Conservation (phyloP, 495 filamentous ascomycete species). For the Rhypophila decipiens region DNA sequence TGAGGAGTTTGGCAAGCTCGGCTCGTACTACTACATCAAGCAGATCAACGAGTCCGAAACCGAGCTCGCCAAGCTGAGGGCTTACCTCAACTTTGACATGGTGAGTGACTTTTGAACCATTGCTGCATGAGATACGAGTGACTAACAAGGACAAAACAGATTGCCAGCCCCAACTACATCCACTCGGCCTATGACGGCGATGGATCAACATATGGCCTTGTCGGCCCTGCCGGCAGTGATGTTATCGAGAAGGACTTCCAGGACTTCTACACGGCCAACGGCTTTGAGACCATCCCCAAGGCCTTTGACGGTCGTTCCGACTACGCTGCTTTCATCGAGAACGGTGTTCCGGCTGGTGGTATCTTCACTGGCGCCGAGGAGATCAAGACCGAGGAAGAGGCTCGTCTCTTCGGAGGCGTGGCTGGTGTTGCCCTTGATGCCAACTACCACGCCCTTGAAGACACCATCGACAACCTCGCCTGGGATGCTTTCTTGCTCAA, state of each 20-base stretch:
- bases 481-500: constrained; percentile 55
- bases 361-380: constrained; percentile 65
- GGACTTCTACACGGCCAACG: constrained; percentile 46
- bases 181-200: constrained; percentile 68
- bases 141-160: constrained; percentile 14
- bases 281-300: constrained; percentile 40
- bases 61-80: constrained; percentile 48
- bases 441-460: constrained; percentile 57
- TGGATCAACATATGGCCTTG: constrained; percentile 53
- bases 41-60: constrained; percentile 30
- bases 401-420: constrained; percentile 50
- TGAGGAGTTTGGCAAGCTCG: constrained; percentile 61
- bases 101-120: too few relatives aligned
- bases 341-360: constrained; percentile 58
- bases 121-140: background rate
- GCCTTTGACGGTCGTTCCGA: constrained; percentile 61
- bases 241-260: constrained; percentile 59
- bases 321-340: constrained; percentile 61
- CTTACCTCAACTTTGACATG: constrained; percentile 78
- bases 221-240: constrained; percentile 58
- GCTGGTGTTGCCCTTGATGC: constrained; percentile 53
- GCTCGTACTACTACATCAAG: constrained; percentile 53
- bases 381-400: constrained; percentile 56
- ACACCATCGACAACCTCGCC: constrained; percentile 55
- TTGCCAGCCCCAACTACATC: constrained; percentile 65